Percentiles rank a stretch among this genome's conserved stretches.
Conservation (phyloP, 768 basidiomycete genomes). For the Candolleomyces aberdarensis region DNA sequence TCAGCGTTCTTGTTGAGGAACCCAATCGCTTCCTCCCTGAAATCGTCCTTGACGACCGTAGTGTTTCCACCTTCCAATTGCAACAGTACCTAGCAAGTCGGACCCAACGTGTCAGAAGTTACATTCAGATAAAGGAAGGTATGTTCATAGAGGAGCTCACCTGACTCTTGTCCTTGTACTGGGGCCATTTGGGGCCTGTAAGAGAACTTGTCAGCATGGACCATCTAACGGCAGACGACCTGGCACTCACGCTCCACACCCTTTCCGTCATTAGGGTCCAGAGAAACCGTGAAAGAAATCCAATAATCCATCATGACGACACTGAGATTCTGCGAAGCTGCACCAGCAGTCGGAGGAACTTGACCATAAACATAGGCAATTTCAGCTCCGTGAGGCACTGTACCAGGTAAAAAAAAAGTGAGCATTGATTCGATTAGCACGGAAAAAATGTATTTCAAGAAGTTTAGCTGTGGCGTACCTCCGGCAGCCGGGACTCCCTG, state of each 20-base stretch:
- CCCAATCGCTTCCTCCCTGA: too few species aligned
- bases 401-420: not conserved
- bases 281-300: conserved; percentile 37
- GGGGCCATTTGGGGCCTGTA: too few species aligned
- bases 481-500: conserved; percentile 26
- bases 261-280: conserved; percentile 37
- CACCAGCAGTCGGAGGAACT: conserved; percentile 14
- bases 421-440: not conserved
- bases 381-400: conserved; percentile 33
- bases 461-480: conserved; percentile 18
- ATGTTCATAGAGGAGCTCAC: too few species aligned
- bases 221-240: too few species aligned
- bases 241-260: conserved; percentile 14
- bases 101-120: too few species aligned
- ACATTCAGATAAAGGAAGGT: too few species aligned
- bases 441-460: not conserved
- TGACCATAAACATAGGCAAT: conserved; percentile 33
- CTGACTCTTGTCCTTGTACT: too few species aligned
- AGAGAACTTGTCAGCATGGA: too few species aligned
- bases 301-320: conserved; percentile 38
- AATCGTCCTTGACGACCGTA: too few species aligned
- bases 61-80: too few species aligned
- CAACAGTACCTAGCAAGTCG: too few species aligned
- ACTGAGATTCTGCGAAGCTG: conserved; percentile 24
- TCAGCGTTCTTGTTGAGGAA: too few species aligned